phyloP scores from a whole-genome alignment of 345 rosid species.

The Ailanthus altissimus region DNA sequence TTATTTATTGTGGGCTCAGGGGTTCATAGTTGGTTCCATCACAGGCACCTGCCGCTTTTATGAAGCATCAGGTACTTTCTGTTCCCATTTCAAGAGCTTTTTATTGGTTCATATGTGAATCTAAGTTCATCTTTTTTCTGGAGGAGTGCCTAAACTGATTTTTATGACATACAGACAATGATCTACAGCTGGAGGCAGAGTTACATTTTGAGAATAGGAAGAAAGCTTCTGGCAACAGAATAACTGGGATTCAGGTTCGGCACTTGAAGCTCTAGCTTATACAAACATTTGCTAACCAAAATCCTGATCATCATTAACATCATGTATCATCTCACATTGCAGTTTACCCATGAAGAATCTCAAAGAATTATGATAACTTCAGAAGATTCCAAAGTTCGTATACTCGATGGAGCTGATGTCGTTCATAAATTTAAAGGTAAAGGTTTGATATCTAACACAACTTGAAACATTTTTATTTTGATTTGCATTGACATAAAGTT shows the following conservation, averaged over 20 bases:
- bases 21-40: slow-evolving; percentile 67
- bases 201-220: slow-evolving; percentile 51
- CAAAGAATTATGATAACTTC: slow-evolving; percentile 66
- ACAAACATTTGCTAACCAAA: background rate
- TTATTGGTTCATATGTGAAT: background rate
- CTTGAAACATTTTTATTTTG: background rate
- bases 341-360: slow-evolving; percentile 57
- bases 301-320: slow-evolving; percentile 14
- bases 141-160: background rate
- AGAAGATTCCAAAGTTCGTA: slow-evolving; percentile 71
- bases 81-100: background rate
- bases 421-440: slow-evolving; percentile 73
- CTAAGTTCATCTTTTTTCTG: background rate
- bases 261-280: slow-evolving; percentile 7
- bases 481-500: background rate
- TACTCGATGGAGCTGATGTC: slow-evolving; percentile 58
- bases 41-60: slow-evolving; percentile 75
- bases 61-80: slow-evolving; percentile 47
- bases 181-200: slow-evolving; percentile 50
- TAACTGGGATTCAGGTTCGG: slow-evolving; percentile 72
- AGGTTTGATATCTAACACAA: no score
- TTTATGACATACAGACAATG: slow-evolving; percentile 36
- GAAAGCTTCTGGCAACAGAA: slow-evolving; percentile 48
- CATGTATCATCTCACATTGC: slow-evolving; percentile 27
- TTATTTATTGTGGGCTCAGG: slow-evolving; percentile 43